phyloP scores from a whole-genome alignment of 345 rosid species.

The Geranium brycei region DNA sequence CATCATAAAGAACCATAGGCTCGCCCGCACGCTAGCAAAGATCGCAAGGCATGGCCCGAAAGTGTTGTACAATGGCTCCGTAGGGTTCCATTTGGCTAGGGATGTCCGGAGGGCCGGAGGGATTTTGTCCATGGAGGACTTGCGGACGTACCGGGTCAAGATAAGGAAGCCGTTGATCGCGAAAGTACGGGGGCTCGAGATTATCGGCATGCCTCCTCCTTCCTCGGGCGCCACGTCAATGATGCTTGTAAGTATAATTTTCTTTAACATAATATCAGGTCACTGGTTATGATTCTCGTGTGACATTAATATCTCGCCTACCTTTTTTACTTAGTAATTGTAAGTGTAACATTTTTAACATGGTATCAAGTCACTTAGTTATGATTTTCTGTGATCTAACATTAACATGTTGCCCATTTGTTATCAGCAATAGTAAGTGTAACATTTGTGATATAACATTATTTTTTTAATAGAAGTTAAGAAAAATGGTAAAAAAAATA shows the following conservation, averaged over 20 bases:
- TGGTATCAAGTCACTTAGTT: too few species aligned
- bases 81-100: slow-evolving; percentile 27
- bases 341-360: too few species aligned
- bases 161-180: slow-evolving; percentile 25
- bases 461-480: too few species aligned
- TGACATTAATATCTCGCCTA: too few species aligned
- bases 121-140: slow-evolving; percentile 38
- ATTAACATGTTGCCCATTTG: too few species aligned
- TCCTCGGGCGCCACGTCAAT: slow-evolving; percentile 45
- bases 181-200: slow-evolving; percentile 26
- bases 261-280: too few species aligned
- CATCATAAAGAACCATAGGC: slow-evolving; percentile 25
- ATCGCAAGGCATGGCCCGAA: slow-evolving; percentile 23
- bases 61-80: slow-evolving; percentile 41
- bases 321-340: too few species aligned
- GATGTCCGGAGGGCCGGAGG: slow-evolving; percentile 44
- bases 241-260: slow-evolving; percentile 30
- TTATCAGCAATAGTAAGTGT: too few species aligned
- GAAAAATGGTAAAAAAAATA: too few species aligned
- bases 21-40: slow-evolving; percentile 23
- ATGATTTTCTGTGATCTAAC: too few species aligned
- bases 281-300: too few species aligned
- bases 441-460: too few species aligned
- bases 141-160: slow-evolving; percentile 32
- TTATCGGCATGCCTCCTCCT: slow-evolving; percentile 61